These are phyloP conservation scores for Amanita jacksonii DNA, from an alignment of 768 basidiomycete species.

Conservation along the genomic window DNA sequence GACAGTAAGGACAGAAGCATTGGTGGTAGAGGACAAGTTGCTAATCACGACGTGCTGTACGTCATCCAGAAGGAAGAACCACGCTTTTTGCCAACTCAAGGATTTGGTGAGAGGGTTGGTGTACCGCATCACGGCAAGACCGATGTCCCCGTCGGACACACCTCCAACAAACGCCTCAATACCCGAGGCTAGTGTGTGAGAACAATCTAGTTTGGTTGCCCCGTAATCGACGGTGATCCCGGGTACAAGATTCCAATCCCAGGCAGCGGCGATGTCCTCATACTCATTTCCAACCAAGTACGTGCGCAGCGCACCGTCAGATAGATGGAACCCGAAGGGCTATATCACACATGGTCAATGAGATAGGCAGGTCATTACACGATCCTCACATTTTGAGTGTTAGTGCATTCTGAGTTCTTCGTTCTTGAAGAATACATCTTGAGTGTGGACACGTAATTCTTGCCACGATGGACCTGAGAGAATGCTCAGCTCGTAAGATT, in stretches of 20 bases:
- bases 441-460: slow-evolving; percentile 47
- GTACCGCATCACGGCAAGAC: slow-evolving; percentile 56
- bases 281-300: slow-evolving; percentile 62
- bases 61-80: slow-evolving; percentile 63
- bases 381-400: slow-evolving; percentile 44
- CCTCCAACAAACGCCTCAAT: slow-evolving; percentile 57
- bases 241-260: slow-evolving; percentile 76
- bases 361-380: background rate
- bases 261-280: slow-evolving; percentile 59
- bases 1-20: slow-evolving; percentile 47
- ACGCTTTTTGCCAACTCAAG: slow-evolving; percentile 57
- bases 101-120: slow-evolving; percentile 49
- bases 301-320: slow-evolving; percentile 55
- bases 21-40: slow-evolving; percentile 33
- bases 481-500: background rate
- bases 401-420: slow-evolving; percentile 55
- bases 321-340: slow-evolving; percentile 61
- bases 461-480: slow-evolving; percentile 50
- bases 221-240: slow-evolving; percentile 61
- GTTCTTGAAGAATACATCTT: slow-evolving; percentile 57
- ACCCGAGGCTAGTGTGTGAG: slow-evolving; percentile 31
- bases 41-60: slow-evolving; percentile 56
- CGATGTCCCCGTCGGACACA: slow-evolving; percentile 45
- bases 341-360: slow-evolving; percentile 13
- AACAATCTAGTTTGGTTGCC: slow-evolving; percentile 43